Base-by-base conservation (phyloP, 2,329 filamentous ascomycete genomes). In the Golovinomyces cichoracearum region DNA sequence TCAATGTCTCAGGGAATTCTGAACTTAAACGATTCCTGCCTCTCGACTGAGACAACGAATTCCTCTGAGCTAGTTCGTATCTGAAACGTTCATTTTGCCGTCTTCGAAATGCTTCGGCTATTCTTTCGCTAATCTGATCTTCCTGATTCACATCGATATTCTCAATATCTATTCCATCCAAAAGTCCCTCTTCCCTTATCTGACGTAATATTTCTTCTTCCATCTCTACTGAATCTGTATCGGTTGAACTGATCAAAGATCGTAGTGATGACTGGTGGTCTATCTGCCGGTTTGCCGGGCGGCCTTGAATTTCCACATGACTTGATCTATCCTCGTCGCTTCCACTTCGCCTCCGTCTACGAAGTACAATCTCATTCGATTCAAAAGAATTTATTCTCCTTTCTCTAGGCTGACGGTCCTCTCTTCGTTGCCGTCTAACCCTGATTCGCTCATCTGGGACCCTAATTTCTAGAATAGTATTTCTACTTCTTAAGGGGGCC, bases 191-290 rank as follows among this genome's bases (percentile, higher is more conserved):
- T 53, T 88, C 80, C 55, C 86, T 72, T 51, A 93, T 93, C 60
- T 93, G 84, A 40, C 83, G 74, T 55, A 92, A 74, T 51, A 94
- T 92, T 60, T 93, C 85, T 51, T 81, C 76, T 60, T 93, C 81
- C 56, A 93, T 78, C 54, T 88, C 80, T 19, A 76, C 72, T 42
- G 79, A 76, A 55, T 82, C 82, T 50, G 83, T 70, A 53, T 86
- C 80, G 0, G 80, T 82, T 4, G 78, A 73, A 58, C 83, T 86
- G 51, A 95, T 76, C 51, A 95, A 65, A 9, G 83, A 93, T 48
- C 86, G 70, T 53, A 95, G 66, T 50, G 85, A 93, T 0, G 84
- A 80, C 65, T 95, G 88, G 59, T 94, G 88, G 59, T 90, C 84
- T 45, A 94, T 70, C 48, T 77, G 78, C 46, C 80, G 66, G 21